Evolutionary conservation across 768 basidiomycete species (phyloP).

Genomic region (Leccinum rimulosum): DNA sequence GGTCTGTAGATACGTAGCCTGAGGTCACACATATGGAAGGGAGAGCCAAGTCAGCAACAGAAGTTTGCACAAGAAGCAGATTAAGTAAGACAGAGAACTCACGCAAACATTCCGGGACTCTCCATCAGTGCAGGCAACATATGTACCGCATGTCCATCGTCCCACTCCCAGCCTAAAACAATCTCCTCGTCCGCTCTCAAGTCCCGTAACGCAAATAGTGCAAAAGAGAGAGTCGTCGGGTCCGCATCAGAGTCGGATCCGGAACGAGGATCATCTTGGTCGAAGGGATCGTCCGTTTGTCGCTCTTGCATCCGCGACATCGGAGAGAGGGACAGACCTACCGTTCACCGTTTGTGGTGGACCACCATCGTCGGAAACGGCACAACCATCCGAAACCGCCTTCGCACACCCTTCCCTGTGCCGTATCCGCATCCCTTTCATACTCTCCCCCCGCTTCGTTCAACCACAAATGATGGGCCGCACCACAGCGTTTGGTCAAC

Average conservation of each 20-base stretch:
- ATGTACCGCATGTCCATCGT: constrained; percentile 86
- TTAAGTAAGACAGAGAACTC: constrained; percentile 29
- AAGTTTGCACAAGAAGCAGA: not conserved
- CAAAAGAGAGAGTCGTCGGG: constrained; percentile 58
- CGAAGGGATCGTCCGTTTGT: constrained; percentile 13
- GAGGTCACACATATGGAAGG: not conserved
- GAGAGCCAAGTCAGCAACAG: constrained; percentile 10
- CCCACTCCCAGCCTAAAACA: constrained; percentile 95
- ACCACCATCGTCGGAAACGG: not conserved
- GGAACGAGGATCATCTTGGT: constrained; percentile 17
- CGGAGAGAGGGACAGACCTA: constrained; percentile 7
- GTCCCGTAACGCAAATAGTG: constrained; percentile 74
- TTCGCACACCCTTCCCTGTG: constrained; percentile 19
- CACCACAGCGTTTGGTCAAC: constrained; percentile 48
- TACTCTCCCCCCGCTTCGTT: constrained; percentile 15
- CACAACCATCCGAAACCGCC: constrained; percentile 2
- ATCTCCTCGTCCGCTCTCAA: constrained; percentile 82
- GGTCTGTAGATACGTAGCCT: constrained; percentile 32
- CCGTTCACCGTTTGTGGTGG: constrained; percentile 9
- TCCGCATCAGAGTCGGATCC: constrained; percentile 25
- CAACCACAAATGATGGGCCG: constrained; percentile 41
- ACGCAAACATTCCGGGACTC: constrained; percentile 56
- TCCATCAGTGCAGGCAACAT: constrained; percentile 65
- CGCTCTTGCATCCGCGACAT: constrained; percentile 9
- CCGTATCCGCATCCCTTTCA: constrained; percentile 18